Percentiles rank a stretch among this genome's conserved stretches.
Conservation (phyloP, 1,284 basidiomycete genomes). For the Leccinum fallax region DNA sequence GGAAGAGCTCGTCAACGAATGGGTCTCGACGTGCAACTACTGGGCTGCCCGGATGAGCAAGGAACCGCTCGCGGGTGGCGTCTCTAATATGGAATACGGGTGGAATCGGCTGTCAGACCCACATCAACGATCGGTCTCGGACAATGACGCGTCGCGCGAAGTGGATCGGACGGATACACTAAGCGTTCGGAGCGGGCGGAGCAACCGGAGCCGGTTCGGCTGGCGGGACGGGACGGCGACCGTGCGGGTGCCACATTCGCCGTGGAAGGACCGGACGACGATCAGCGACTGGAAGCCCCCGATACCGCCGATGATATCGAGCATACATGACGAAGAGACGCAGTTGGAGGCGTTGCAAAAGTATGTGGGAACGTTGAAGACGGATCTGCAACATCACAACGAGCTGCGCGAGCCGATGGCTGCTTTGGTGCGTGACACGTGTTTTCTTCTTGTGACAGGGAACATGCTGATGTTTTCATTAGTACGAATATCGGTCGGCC, state of each 20-base stretch:
- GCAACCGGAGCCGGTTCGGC: slow-evolving; percentile 66
- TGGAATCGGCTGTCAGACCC: slow-evolving; percentile 82
- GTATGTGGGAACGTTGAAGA: slow-evolving; percentile 77
- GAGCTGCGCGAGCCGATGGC: slow-evolving; percentile 84
- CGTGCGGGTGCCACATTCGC: slow-evolving; percentile 62
- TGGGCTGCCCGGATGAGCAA: slow-evolving; percentile 95
- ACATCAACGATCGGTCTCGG: slow-evolving; percentile 58
- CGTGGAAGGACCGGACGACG: slow-evolving; percentile 74
- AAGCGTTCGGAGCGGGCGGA: slow-evolving; percentile 71
- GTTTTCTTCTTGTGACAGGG: neutral
- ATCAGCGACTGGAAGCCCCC: slow-evolving; percentile 97
- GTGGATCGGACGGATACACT: slow-evolving; percentile 58
- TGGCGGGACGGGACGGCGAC: slow-evolving; percentile 66
- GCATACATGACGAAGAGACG: slow-evolving; percentile 87
- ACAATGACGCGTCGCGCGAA: slow-evolving; percentile 54
- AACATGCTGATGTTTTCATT: slow-evolving; percentile 1
- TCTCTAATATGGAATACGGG: slow-evolving; percentile 99
- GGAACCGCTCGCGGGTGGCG: slow-evolving; percentile 91
- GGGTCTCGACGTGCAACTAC: slow-evolving; percentile 98
- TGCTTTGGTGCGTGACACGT: slow-evolving; percentile 59
- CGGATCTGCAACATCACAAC: slow-evolving; percentile 84
- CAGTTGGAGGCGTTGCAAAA: slow-evolving; percentile 86
- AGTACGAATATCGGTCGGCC: slow-evolving; percentile 81
- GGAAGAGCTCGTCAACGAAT: slow-evolving; percentile 95
- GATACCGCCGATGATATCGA: slow-evolving; percentile 78